A percentile compares a stretch with the other conserved stretches of the same genome.
Evolutionary conservation across 805 yeast genomes (phyloP).

Genomic region (Saccharomyces eubayanus): DNA sequence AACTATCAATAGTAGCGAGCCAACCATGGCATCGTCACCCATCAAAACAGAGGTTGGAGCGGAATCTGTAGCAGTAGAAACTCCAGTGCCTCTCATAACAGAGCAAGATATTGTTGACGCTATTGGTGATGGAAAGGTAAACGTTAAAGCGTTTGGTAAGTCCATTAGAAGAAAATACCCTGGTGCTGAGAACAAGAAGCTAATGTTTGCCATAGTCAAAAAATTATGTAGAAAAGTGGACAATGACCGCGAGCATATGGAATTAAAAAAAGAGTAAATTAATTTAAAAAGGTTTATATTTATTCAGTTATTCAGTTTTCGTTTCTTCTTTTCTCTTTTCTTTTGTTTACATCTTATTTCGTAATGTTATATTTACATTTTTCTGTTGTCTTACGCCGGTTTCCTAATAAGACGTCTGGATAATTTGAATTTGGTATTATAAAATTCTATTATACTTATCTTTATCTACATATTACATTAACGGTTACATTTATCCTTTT

Average conservation of each 20-base stretch:
- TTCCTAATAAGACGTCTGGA: not conserved
- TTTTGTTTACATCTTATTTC: not conserved
- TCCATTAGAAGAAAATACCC: conserved; percentile 46
- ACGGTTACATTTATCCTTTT: too few relatives aligned
- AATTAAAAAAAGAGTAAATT: conserved; percentile 14
- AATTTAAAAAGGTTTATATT: not conserved
- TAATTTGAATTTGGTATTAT: not conserved
- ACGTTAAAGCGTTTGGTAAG: conserved; percentile 53
- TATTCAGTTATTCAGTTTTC: not conserved
- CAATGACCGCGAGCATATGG: conserved; percentile 22
- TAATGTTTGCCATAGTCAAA: conserved; percentile 26
- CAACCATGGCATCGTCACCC: not conserved
- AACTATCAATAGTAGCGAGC: conserved; percentile 1
- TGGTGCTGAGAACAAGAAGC: conserved; percentile 25
- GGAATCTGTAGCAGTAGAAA: not conserved
- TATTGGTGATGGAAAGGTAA: conserved; percentile 35
- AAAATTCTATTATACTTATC: too few relatives aligned
- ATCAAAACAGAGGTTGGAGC: conserved; percentile 32
- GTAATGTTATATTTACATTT: not conserved
- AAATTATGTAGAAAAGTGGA: conserved; percentile 27
- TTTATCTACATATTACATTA: too few relatives aligned
- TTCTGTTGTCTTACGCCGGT: not conserved
- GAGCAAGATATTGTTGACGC: conserved; percentile 63
- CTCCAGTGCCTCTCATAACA: conserved; percentile 39
- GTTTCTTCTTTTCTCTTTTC: not conserved